Evolutionary conservation across 2,329 filamentous ascomycete species (phyloP), one percentile per base, ranked within the genome.

Genomic region (Cucurbitaria berberidis): DNA sequence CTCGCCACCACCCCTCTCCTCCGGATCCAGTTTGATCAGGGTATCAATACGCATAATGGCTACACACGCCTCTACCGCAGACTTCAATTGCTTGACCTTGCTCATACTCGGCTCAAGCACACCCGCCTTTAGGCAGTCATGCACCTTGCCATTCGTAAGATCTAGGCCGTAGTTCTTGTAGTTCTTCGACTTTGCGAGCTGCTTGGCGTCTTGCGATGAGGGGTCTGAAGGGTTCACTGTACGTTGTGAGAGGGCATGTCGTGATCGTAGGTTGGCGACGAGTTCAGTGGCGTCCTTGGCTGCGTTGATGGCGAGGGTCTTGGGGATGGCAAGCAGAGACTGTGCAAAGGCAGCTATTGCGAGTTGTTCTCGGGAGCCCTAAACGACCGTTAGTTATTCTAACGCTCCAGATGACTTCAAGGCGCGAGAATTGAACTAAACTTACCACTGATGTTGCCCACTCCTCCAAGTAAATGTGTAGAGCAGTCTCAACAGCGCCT

Each of bases 41-140:
- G 95, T 98, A 81, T 99, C 95, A 74, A 99, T 99, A 71, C 95
- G 86, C 95, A 99, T 98, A 76, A 99, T 98, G 73, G 92, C 90
- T 77, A 99, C 96, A 78, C 95, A 98, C 49, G 95, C 95, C 81
- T 99, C 95, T 44, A 99, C 95, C 24, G 95, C 95, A 78, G 90
- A 96, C 88, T 99, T 99, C 73, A 99, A 82, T 82, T 98, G 95
- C 78, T 93, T 89, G 65, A 99, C 86, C 84, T 99, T 99, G 85
- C 93, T 97, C 82, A 99, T 92, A 78, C 90, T 96, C 27, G 95
- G 95, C 82, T 99, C 95, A 72, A 99, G 78, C 57, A 99, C 93
- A 72, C 95, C 95, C 11, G 91, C 88, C 84, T 98, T 98, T 70
- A 99, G 82, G 80, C 91, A 88, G 76, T 99, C 95, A 49, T 93